phyloP scores from a whole-genome alignment of 176 grass and related monocot genomes.

The Ensete glaucum region DNA sequence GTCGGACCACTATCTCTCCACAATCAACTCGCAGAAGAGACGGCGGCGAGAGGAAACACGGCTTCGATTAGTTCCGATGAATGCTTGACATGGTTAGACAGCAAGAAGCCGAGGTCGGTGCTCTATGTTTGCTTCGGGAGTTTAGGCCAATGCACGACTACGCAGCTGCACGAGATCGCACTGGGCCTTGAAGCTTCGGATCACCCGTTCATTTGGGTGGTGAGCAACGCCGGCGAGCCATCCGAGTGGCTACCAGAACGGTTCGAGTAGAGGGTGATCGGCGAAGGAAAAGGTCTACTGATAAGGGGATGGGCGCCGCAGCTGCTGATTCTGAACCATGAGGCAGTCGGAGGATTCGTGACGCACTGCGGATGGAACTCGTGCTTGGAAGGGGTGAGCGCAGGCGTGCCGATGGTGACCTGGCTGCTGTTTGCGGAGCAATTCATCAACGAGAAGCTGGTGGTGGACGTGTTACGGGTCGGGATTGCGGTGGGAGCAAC shows the following conservation, averaged over 20 bases:
- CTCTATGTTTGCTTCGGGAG: slow-evolving; percentile 15
- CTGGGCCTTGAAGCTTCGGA: slow-evolving; percentile 3
- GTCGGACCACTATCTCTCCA: background rate
- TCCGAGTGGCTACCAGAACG: background rate
- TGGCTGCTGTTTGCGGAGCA: slow-evolving; percentile 23
- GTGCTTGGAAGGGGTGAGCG: slow-evolving; percentile 1
- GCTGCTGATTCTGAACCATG: slow-evolving; percentile 21
- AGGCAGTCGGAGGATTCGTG: slow-evolving; percentile 12
- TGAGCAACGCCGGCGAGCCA: background rate
- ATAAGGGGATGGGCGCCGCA: slow-evolving; percentile 30
- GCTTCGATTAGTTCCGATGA: background rate
- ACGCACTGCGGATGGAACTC: slow-evolving; percentile 41
- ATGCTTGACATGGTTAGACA: slow-evolving; percentile 7
- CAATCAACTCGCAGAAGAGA: background rate
- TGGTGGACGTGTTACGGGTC: slow-evolving; percentile 15
- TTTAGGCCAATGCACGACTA: background rate
- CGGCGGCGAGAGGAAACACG: background rate
- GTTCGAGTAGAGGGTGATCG: background rate
- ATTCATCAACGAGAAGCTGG: slow-evolving; percentile 29
- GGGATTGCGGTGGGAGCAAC: background rate
- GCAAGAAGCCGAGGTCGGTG: slow-evolving; percentile 2
- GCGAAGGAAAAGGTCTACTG: background rate
- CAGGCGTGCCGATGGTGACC: slow-evolving; percentile 29
- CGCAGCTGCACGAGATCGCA: slow-evolving; percentile 8
- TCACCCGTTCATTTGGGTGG: slow-evolving; percentile 14